A percentile compares a stretch with the other conserved stretches of the same genome.
phyloP scores from a whole-genome alignment of 495 filamentous ascomycete genomes.

The Patellaria atrata region DNA sequence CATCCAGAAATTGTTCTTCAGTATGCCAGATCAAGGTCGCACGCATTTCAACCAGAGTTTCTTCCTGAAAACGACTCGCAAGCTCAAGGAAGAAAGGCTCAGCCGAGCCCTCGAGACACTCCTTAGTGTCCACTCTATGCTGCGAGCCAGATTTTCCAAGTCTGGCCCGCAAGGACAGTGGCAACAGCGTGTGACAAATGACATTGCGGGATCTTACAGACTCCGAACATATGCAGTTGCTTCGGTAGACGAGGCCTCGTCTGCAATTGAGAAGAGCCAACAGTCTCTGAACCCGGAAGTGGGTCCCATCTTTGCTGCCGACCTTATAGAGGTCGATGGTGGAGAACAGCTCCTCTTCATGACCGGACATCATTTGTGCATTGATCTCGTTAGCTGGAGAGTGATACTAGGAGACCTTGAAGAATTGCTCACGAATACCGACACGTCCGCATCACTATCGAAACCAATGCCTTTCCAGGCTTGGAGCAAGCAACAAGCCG shows the following conservation, averaged over 20 bases:
- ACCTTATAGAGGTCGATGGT: conserved; percentile 10
- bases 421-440: conserved; percentile 9
- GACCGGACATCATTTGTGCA: conserved; percentile 10
- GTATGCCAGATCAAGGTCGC: conserved; percentile 12
- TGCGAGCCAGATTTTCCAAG: conserved; percentile 16
- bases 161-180: conserved; percentile 4
- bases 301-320: conserved; percentile 17
- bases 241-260: conserved; percentile 2
- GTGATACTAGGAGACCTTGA: conserved; percentile 14
- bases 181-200: conserved; percentile 18
- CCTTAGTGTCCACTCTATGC: conserved; percentile 18
- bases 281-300: conserved; percentile 8
- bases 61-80: conserved; percentile 9
- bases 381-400: conserved; percentile 13
- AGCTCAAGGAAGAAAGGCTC: conserved; percentile 3
- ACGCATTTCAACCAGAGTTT: conserved; percentile 21
- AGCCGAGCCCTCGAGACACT: conserved; percentile 11
- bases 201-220: conserved; percentile 10
- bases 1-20: conserved; percentile 17
- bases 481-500: conserved; percentile 9
- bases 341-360: conserved; percentile 13
- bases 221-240: conserved; percentile 4
- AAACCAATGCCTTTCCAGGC: conserved; percentile 14
- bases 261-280: conserved; percentile 12
- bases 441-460: conserved; percentile 1